Conservation (phyloP, 306 rosid species). For the Pyrus communis region DNA sequence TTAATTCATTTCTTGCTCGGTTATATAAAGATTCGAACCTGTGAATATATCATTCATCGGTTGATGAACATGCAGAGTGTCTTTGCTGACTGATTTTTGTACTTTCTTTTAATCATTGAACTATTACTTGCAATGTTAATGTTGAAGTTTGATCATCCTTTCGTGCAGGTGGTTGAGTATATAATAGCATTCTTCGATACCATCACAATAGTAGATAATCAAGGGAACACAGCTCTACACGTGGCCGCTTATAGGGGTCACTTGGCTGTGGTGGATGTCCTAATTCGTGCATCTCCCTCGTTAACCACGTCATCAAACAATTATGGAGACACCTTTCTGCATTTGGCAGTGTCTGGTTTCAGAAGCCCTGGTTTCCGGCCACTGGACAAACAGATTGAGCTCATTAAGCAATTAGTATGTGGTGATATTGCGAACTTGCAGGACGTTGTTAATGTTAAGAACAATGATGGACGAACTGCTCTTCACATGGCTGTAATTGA, state of each 20-base stretch:
- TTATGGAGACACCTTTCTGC: slow-evolving; percentile 81
- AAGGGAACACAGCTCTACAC: slow-evolving; percentile 80
- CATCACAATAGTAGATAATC: slow-evolving; percentile 48
- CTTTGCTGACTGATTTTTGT: background rate
- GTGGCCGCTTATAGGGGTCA: slow-evolving; percentile 70
- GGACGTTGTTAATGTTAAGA: slow-evolving; percentile 54
- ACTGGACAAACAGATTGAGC: slow-evolving; percentile 66
- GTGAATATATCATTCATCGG: background rate
- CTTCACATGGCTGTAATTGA: slow-evolving; percentile 68
- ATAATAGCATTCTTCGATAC: slow-evolving; percentile 47
- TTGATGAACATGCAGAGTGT: background rate
- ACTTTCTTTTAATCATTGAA: background rate
- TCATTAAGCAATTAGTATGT: slow-evolving; percentile 44
- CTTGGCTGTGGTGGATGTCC: slow-evolving; percentile 51
- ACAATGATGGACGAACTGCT: slow-evolving; percentile 75
- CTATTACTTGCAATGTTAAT: background rate
- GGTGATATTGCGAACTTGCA: slow-evolving; percentile 28
- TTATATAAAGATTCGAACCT: background rate
- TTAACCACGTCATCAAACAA: slow-evolving; percentile 41
- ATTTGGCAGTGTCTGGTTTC: slow-evolving; percentile 85
- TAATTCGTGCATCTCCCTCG: slow-evolving; percentile 47
- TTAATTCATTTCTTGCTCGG: background rate
- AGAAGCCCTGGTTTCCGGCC: slow-evolving; percentile 71
- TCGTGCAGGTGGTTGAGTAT: slow-evolving; percentile 65
- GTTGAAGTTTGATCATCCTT: slow-evolving; percentile 6